A percentile compares a stretch with the other conserved stretches of the same genome.
phyloP scores from a whole-genome alignment of 208 protist species.

The Crithidia mellificae region DNA sequence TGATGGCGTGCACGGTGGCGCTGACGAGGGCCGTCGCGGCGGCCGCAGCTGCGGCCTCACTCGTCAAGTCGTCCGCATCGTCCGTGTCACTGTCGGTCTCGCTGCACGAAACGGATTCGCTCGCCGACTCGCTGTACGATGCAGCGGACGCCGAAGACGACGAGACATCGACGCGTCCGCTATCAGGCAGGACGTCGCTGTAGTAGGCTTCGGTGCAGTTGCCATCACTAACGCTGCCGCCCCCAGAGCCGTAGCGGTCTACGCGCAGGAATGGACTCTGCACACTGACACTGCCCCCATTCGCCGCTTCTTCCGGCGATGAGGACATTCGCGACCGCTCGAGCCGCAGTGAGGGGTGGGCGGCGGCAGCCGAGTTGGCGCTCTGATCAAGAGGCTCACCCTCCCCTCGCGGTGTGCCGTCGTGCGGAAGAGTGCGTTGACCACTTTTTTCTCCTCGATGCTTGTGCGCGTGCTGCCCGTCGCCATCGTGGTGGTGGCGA shows the following conservation, averaged over 20 bases:
- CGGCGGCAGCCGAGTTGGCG: no score
- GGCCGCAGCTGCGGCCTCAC: constrained; percentile 21
- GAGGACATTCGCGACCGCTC: neutral
- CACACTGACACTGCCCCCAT: neutral
- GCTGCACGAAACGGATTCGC: neutral
- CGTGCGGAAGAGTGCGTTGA: no score
- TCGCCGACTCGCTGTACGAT: constrained; percentile 3
- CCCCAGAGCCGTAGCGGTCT: constrained; percentile 4
- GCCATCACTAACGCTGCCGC: constrained; percentile 14
- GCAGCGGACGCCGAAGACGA: neutral
- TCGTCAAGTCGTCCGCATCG: neutral
- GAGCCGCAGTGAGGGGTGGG: no score
- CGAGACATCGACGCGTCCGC: neutral
- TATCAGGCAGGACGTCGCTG: neutral
- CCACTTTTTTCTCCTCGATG: no score
- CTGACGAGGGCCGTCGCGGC: constrained; percentile 15
- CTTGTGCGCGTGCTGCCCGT: no score
- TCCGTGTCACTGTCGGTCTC: neutral
- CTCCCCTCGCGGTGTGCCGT: no score
- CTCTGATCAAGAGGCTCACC: no score
- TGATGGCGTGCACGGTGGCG: constrained; percentile 27
- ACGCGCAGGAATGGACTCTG: constrained; percentile 1
- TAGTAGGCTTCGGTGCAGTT: constrained; percentile 11
- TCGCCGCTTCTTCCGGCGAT: neutral
- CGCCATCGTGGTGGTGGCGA: no score